Evolutionary conservation across 2,329 filamentous ascomycete genomes (phyloP).

Genomic region (Hysterium pulicare): DNA sequence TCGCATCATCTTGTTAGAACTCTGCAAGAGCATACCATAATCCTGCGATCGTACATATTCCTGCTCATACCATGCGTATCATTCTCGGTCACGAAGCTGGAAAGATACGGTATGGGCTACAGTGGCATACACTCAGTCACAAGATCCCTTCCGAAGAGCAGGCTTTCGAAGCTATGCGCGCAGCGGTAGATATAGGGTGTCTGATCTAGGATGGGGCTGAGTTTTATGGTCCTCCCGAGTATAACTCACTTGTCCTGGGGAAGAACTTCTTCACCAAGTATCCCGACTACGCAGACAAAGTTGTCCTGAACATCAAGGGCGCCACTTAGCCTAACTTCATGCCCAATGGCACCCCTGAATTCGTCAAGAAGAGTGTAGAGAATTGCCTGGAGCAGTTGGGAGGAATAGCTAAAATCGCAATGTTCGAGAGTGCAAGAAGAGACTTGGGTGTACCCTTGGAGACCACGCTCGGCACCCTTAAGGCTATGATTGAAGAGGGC

Average conservation of each 20-base stretch:
- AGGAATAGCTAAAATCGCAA: constrained; percentile 37
- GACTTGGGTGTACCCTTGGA: constrained; percentile 39
- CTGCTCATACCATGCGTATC: background rate
- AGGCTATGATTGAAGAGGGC: constrained; percentile 14
- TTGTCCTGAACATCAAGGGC: constrained; percentile 44
- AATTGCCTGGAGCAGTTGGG: constrained; percentile 38
- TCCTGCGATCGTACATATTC: too few relatives aligned
- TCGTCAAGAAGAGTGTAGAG: constrained; percentile 37
- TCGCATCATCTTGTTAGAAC: too few relatives aligned
- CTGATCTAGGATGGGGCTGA: constrained; percentile 45
- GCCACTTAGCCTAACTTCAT: constrained; percentile 31
- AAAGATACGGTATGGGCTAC: constrained; percentile 7
- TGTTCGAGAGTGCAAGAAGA: constrained; percentile 39
- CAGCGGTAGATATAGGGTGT: constrained; percentile 31
- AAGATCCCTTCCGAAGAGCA: constrained; percentile 12
- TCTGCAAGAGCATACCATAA: too few relatives aligned
- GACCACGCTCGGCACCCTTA: constrained; percentile 34
- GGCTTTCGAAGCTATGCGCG: constrained; percentile 37
- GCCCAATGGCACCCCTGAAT: constrained; percentile 33
- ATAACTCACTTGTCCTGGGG: constrained; percentile 42
- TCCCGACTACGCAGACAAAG: constrained; percentile 42
- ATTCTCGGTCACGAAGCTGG: constrained; percentile 5
- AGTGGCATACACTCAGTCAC: background rate
- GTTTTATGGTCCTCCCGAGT: constrained; percentile 38
- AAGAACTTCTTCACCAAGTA: constrained; percentile 44